Evolutionary conservation across 1,284 basidiomycete species (phyloP).

Genomic region (Austropuccinia psidii): DNA sequence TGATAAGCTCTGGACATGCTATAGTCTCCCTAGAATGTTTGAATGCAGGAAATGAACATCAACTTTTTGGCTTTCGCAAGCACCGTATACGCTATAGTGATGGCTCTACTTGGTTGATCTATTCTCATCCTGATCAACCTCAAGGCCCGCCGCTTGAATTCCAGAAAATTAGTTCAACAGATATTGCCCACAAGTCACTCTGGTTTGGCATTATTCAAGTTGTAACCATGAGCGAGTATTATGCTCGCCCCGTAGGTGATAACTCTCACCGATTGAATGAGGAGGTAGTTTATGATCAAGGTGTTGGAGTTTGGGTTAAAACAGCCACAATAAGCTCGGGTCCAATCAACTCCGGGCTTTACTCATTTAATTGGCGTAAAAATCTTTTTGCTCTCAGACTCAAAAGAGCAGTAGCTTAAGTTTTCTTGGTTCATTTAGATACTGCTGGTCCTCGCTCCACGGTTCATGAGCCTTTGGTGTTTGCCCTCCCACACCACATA

Average conservation of each 20-base stretch:
- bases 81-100: conserved; percentile 23
- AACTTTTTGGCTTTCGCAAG: conserved; percentile 27
- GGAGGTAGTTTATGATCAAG: conserved; percentile 29
- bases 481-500: conserved; percentile 34
- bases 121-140: neutral
- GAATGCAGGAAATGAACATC: neutral
- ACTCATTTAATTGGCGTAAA: conserved; percentile 36
- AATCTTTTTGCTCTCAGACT: neutral
- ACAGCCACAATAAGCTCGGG: conserved; percentile 21
- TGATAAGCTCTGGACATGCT: conserved; percentile 5
- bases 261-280: conserved; percentile 12
- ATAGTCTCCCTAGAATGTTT: conserved; percentile 1
- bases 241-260: conserved; percentile 9
- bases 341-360: conserved; percentile 10
- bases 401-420: neutral
- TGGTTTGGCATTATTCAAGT: conserved; percentile 36
- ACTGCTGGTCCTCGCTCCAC: conserved; percentile 14
- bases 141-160: conserved; percentile 1
- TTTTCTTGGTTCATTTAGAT: neutral
- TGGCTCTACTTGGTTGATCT: conserved; percentile 31
- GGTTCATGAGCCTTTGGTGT: conserved; percentile 17
- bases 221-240: conserved; percentile 33
- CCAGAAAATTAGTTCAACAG: neutral
- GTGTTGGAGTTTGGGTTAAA: conserved; percentile 26
- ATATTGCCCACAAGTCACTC: neutral